A percentile compares a stretch with the other conserved stretches of the same genome.
These are phyloP conservation scores for Orbilia blumenaviensis DNA, from an alignment of 2,329 filamentous ascomycete species.

Conservation along the genomic window DNA sequence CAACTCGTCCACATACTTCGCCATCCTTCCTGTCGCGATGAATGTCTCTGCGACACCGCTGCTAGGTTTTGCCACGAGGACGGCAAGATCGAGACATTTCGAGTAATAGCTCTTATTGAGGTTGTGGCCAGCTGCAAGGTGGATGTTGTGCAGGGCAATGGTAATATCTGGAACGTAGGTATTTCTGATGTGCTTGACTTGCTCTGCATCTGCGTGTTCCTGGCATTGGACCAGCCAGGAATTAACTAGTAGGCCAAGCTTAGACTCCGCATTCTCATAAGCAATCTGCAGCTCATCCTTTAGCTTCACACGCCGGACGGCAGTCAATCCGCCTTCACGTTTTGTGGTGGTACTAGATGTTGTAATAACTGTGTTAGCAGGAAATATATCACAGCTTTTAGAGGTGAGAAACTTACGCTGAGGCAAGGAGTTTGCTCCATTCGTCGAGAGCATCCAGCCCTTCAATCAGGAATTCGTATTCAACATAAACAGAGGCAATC, in stretches of 20 bases:
- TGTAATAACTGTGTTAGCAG: slow-evolving; percentile 11
- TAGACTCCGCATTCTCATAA: slow-evolving; percentile 52
- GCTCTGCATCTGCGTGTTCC: slow-evolving; percentile 67
- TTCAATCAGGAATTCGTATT: slow-evolving; percentile 57
- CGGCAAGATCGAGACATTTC: slow-evolving; percentile 86
- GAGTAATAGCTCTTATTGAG: slow-evolving; percentile 79
- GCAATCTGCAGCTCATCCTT: slow-evolving; percentile 50
- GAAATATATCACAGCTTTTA: background rate
- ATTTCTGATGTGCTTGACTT: slow-evolving; percentile 73
- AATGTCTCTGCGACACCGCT: slow-evolving; percentile 74
- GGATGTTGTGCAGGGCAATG: slow-evolving; percentile 80
- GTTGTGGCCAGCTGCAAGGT: slow-evolving; percentile 80
- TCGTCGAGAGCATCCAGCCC: slow-evolving; percentile 56
- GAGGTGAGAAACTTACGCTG: slow-evolving; percentile 13
- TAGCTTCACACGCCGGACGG: slow-evolving; percentile 38
- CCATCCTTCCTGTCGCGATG: slow-evolving; percentile 72
- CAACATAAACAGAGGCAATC: slow-evolving; percentile 54
- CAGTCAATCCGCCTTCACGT: slow-evolving; percentile 36
- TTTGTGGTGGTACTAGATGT: slow-evolving; percentile 38
- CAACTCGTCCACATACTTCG: slow-evolving; percentile 78
- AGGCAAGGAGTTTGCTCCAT: slow-evolving; percentile 53
- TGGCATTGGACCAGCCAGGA: slow-evolving; percentile 58
- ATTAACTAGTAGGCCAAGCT: slow-evolving; percentile 54
- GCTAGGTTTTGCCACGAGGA: slow-evolving; percentile 75
- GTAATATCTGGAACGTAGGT: slow-evolving; percentile 86